Base-by-base conservation (phyloP, 2,329 filamentous ascomycete genomes). In the Chaetomium globosum region DNA sequence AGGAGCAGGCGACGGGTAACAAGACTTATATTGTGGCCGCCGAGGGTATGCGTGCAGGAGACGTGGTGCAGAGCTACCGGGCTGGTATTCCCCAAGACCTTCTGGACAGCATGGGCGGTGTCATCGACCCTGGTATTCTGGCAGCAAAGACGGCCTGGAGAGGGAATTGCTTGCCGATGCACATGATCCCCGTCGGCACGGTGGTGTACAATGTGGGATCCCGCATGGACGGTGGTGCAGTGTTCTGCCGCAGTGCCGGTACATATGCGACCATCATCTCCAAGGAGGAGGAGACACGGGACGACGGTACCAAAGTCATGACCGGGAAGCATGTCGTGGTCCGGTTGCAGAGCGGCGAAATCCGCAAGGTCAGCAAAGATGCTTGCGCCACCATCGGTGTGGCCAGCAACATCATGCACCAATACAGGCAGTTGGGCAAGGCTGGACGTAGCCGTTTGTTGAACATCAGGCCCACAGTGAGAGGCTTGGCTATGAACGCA, bases 401-500 rank as follows among this genome's bases (percentile, higher is more conserved):
- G 65, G 89, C 94, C 49, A 98, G 95, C 84, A 99, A 99, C 78
- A 87, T 90, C 55, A 90, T 97, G 76, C 90, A 93, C 77, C 92
- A 97, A 71, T 96, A 96, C 78, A 85, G 87, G 70, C 92, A 95
- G 75, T 85, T 99, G 64, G 96, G 96, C 73, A 99, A 99, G 81
- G 95, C 95, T 72, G 95, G 95, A 75, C 87, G 96, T 73, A 93
- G 89, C 72, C 87, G 95, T 74, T 97, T 93, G 93, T 80, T 98
- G 71, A 95, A 95, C 75, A 97, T 96, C 75, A 85, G 95, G 71
- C 95, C 95, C 19, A 97, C 95, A 0, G 95, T 99, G 53, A 89
- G 96, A 82, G 96, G 95, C 89, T 81, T 98, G 73, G 95, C 96
- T 69, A 99, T 99, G 96, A 99, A 99, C 82, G 93, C 94, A 77